These are phyloP conservation scores for Vanrija sp. DNA, from an alignment of 1,284 basidiomycete genomes.

Conservation along the genomic window DNA sequence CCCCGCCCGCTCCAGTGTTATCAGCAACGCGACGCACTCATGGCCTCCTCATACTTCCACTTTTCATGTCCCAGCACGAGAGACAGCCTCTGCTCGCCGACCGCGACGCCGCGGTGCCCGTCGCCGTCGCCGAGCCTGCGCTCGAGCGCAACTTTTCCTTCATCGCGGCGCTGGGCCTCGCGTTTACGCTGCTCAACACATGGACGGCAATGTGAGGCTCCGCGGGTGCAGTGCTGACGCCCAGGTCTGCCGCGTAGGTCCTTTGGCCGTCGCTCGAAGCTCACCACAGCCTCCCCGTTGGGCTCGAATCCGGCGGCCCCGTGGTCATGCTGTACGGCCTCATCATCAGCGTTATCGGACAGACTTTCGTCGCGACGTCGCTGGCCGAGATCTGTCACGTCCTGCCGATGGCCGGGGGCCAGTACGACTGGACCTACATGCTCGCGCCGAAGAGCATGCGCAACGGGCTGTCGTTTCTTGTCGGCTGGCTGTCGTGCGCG, in stretches of 20 bases:
- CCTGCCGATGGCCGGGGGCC: slow-evolving; percentile 30
- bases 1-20: no score
- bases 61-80: no score
- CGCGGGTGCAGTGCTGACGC: not conserved
- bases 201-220: slow-evolving; percentile 8
- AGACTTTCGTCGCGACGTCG: slow-evolving; percentile 15
- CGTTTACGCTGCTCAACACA: slow-evolving; percentile 17
- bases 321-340: slow-evolving; percentile 42
- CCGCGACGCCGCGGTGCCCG: no score
- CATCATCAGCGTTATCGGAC: slow-evolving; percentile 24
- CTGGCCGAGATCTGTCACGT: slow-evolving; percentile 20
- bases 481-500: slow-evolving; percentile 1
- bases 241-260: no score
- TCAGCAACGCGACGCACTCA: no score
- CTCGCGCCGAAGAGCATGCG: not conserved
- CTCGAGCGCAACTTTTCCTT: slow-evolving; percentile 19
- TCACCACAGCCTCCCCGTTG: slow-evolving; percentile 8
- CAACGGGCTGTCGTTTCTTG: not conserved
- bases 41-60: no score
- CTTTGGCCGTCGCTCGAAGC: not conserved
- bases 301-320: slow-evolving; percentile 37
- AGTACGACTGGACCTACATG: slow-evolving; percentile 37
- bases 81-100: no score
- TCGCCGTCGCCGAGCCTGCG: not conserved
- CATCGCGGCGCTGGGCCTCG: slow-evolving; percentile 10